phyloP scores from a whole-genome alignment of 495 filamentous ascomycete species.

The Penicillium cataractarum region DNA sequence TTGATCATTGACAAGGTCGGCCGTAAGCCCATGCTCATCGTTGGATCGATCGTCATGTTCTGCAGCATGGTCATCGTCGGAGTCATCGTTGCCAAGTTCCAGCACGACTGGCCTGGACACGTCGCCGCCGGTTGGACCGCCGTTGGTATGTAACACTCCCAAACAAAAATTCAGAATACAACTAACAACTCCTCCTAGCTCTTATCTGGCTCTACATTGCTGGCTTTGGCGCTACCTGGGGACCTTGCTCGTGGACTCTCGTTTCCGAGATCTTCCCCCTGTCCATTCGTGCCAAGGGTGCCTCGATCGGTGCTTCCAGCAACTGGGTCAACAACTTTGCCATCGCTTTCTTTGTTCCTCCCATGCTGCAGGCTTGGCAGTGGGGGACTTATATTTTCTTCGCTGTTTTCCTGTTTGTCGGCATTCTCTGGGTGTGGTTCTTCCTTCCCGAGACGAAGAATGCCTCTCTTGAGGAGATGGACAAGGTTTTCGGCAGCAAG shows the following conservation, averaged over 20 bases:
- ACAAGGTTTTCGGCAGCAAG: constrained; percentile 48
- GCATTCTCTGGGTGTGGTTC: constrained; percentile 49
- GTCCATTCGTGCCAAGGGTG: constrained; percentile 49
- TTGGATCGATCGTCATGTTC: constrained; percentile 56
- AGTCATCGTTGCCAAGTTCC: constrained; percentile 47
- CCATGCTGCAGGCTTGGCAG: constrained; percentile 48
- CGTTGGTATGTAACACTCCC: constrained; percentile 38
- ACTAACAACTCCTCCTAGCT: constrained; percentile 26
- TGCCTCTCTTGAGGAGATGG: constrained; percentile 71
- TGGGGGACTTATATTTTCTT: constrained; percentile 56
- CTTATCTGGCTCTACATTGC: constrained; percentile 40
- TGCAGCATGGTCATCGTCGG: constrained; percentile 51
- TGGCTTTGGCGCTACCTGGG: constrained; percentile 71
- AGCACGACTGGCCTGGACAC: constrained; percentile 35
- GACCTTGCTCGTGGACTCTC: constrained; percentile 32
- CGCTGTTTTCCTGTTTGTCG: constrained; percentile 35
- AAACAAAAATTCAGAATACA: constrained; percentile 10
- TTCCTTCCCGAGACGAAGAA: constrained; percentile 61
- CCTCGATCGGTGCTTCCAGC: constrained; percentile 44
- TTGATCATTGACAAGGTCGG: constrained; percentile 75
- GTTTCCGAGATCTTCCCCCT: constrained; percentile 48
- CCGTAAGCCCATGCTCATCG: constrained; percentile 74
- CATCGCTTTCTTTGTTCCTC: constrained; percentile 51
- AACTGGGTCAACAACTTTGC: constrained; percentile 57
- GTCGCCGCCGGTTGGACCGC: constrained; percentile 48